Percentiles rank a stretch among this genome's conserved stretches.
These are phyloP conservation scores for Phytopythium litorale DNA, from an alignment of 352 stramenopile genomes.

Conservation along the genomic window DNA sequence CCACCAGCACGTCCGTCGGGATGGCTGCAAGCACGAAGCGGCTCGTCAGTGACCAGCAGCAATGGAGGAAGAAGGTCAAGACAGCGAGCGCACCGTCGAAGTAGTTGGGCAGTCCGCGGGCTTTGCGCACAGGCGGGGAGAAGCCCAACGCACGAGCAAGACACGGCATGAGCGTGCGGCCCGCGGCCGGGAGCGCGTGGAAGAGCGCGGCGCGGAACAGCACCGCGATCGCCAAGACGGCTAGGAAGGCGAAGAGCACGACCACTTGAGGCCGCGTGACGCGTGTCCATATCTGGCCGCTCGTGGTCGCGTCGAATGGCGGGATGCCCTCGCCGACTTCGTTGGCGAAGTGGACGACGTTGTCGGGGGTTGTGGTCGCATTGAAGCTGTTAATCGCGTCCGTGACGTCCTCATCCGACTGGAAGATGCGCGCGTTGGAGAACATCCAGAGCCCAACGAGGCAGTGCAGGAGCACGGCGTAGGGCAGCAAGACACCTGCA, in stretches of 20 bases:
- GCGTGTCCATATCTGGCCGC: constrained; percentile 49
- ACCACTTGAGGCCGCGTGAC: constrained; percentile 68
- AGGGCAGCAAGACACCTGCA: constrained; percentile 58
- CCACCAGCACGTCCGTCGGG: constrained; percentile 46
- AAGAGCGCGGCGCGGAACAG: constrained; percentile 61
- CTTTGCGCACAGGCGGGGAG: constrained; percentile 37
- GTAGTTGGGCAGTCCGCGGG: constrained; percentile 66
- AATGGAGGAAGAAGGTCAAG: neutral
- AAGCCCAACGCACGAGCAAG: constrained; percentile 54
- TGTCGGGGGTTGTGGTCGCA: neutral
- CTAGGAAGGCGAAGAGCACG: constrained; percentile 71
- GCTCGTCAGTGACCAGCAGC: neutral
- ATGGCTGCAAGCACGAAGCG: constrained; percentile 28
- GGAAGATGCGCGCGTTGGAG: constrained; percentile 83
- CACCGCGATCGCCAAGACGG: constrained; percentile 42
- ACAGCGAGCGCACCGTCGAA: constrained; percentile 47
- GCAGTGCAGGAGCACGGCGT: constrained; percentile 70
- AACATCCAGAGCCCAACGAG: constrained; percentile 85
- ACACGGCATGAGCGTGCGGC: constrained; percentile 53
- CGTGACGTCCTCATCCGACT: constrained; percentile 36
- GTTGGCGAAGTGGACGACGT: neutral
- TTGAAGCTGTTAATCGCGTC: constrained; percentile 15
- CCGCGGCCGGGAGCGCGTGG: constrained; percentile 52
- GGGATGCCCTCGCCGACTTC: constrained; percentile 52
- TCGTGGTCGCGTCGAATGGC: constrained; percentile 35